These are phyloP conservation scores for Pseudotsuga menziesii DNA, from an alignment of 75 land plant genomes.

Conservation along the genomic window DNA sequence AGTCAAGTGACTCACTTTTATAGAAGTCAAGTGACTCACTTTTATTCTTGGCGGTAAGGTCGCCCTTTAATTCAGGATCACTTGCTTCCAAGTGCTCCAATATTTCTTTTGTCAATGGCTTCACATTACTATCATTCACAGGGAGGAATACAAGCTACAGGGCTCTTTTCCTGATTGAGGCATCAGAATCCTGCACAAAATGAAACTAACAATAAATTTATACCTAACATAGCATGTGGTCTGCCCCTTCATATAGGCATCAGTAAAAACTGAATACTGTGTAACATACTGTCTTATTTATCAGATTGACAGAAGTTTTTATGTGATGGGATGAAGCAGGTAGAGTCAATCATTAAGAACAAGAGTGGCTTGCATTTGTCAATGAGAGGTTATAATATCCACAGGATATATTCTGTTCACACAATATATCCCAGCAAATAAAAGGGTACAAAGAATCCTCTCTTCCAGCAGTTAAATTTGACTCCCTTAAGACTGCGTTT, in stretches of 20 bases:
- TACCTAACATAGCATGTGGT: background rate
- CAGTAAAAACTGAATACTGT: too few species aligned
- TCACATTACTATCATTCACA: conserved; percentile 86
- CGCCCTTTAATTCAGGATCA: conserved; percentile 90
- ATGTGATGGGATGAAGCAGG: background rate
- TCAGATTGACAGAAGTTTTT: background rate
- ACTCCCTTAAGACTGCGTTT: too few species aligned
- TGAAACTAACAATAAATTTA: background rate
- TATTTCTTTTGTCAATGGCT: conserved; percentile 86
- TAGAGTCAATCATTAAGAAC: background rate
- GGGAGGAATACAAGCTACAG: conserved; percentile 85
- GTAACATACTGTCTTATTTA: background rate
- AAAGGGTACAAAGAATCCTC: background rate
- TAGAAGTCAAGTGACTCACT: too few species aligned
- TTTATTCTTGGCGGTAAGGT: conserved; percentile 94
- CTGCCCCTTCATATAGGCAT: background rate
- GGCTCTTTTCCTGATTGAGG: conserved; percentile 92
- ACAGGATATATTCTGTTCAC: background rate
- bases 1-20: conserved; percentile 26
- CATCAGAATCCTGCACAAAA: conserved; percentile 80
- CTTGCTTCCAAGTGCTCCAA: conserved; percentile 90
- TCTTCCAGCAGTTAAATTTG: too few species aligned
- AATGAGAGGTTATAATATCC: background rate
- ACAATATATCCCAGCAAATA: background rate
- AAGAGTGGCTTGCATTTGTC: background rate